These are phyloP conservation scores for Vinca minor DNA, from an alignment of 257 asterid genomes.

Conservation along the genomic window DNA sequence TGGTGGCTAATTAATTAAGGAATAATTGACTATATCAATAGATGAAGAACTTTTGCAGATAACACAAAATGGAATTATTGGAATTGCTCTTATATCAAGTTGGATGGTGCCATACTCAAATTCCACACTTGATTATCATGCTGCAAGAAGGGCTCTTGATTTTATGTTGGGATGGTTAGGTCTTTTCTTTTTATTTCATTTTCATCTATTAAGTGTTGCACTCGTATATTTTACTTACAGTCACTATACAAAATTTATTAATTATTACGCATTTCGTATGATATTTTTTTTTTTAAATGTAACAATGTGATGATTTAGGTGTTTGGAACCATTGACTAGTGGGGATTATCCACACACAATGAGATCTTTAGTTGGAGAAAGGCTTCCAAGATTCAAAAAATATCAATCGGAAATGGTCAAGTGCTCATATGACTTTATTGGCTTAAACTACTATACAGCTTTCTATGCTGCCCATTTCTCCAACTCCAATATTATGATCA, in stretches of 20 bases:
- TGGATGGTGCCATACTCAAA: slow-evolving; percentile 34
- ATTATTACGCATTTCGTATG: too few relatives aligned
- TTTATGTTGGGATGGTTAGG: slow-evolving; percentile 50
- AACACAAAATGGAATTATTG: slow-evolving; percentile 35
- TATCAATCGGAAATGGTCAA: not conserved
- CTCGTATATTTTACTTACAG: not conserved
- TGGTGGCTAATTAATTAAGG: not conserved
- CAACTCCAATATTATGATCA: not conserved
- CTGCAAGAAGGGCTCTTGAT: slow-evolving; percentile 43
- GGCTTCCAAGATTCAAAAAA: slow-evolving; percentile 2
- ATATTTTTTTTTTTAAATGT: not conserved
- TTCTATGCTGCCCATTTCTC: not conserved
- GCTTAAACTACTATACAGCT: slow-evolving; percentile 12
- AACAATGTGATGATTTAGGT: not conserved
- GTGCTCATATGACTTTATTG: slow-evolving; percentile 11
- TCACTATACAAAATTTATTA: too few relatives aligned
- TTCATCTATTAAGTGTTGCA: not conserved
- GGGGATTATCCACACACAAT: slow-evolving; percentile 7
- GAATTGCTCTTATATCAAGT: slow-evolving; percentile 24
- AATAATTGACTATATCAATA: not conserved
- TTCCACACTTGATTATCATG: slow-evolving; percentile 19
- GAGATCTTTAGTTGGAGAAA: slow-evolving; percentile 1
- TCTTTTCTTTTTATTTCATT: not conserved
- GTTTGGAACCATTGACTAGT: not conserved
- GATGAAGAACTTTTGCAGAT: not conserved